Evolutionary conservation across 257 asterid species (phyloP).

Genomic region (Gentiana straminea): DNA sequence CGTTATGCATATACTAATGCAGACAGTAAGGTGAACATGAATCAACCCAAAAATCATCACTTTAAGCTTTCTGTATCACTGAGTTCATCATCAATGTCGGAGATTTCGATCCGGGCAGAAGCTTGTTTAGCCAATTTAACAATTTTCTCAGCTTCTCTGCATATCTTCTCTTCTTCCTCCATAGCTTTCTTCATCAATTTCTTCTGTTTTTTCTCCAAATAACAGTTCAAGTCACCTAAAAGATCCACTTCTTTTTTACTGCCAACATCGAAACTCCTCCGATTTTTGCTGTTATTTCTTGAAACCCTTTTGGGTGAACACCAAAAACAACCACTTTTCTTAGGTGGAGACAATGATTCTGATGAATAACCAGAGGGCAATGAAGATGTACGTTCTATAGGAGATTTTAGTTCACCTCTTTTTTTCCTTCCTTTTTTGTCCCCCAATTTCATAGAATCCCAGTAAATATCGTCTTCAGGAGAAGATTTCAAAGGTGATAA

Average conservation of each 20-base stretch:
- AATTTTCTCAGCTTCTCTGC: conserved; percentile 77
- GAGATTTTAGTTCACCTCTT: conserved; percentile 12
- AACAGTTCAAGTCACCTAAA: conserved; percentile 45
- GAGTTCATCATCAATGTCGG: conserved; percentile 17
- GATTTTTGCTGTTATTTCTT: conserved; percentile 37
- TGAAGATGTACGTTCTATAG: conserved; percentile 13
- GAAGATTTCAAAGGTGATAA: conserved; percentile 4
- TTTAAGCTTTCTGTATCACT: conserved; percentile 10
- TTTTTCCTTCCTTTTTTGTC: conserved; percentile 13
- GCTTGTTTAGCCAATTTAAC: conserved; percentile 88
- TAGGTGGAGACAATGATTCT: conserved; percentile 58
- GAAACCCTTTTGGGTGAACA: conserved; percentile 58
- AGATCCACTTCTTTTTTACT: conserved; percentile 20
- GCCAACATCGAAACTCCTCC: conserved; percentile 22
- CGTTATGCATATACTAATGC: neutral
- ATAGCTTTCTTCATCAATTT: conserved; percentile 54
- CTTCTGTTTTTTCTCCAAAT: conserved; percentile 32
- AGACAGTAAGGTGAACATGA: neutral
- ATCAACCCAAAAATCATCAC: conserved; percentile 6
- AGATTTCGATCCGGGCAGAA: conserved; percentile 59
- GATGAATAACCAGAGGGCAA: conserved; percentile 26
- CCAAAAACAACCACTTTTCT: conserved; percentile 57
- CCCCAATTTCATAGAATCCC: conserved; percentile 23
- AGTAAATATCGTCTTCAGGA: conserved; percentile 6
- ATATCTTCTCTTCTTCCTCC: conserved; percentile 65